phyloP scores from a whole-genome alignment of 108 stramenopile genomes.

The Schizochytrium sp. region DNA sequence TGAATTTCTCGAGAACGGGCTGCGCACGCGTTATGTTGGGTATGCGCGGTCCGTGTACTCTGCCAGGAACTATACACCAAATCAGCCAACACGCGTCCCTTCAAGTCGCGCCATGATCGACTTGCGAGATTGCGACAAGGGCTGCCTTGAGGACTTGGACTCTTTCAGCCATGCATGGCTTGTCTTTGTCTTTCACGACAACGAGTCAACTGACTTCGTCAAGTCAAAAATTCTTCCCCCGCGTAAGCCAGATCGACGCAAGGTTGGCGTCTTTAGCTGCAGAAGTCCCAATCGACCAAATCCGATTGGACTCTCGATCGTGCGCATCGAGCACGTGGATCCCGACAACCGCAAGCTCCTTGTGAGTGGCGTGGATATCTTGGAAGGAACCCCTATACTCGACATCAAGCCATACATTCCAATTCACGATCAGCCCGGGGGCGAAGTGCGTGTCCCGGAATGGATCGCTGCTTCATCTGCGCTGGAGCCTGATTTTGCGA shows the following conservation, averaged over 20 bases:
- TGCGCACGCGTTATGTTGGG: not conserved
- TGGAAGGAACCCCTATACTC: conserved; percentile 16
- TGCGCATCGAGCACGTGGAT: conserved; percentile 10
- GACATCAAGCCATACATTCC: conserved; percentile 26
- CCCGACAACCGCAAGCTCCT: not conserved
- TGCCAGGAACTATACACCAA: not conserved
- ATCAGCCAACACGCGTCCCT: not conserved
- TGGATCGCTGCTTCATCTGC: not conserved
- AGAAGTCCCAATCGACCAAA: conserved; percentile 12
- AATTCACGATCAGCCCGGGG: not conserved
- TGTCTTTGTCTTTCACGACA: not conserved
- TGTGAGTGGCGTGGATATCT: conserved; percentile 15
- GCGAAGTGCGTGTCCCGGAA: not conserved
- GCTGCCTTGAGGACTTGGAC: not conserved
- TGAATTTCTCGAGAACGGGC: not conserved
- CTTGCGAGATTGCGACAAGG: not conserved
- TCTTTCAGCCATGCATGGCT: not conserved
- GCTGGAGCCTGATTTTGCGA: not conserved
- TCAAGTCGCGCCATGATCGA: not conserved
- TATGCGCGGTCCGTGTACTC: not conserved
- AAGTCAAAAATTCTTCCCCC: not conserved
- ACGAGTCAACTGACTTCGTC: not conserved
- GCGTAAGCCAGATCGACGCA: not conserved
- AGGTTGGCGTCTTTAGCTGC: conserved; percentile 10
- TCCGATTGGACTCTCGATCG: conserved; percentile 14